Conservation (phyloP, 495 filamentous ascomycete species). For the Choiromyces venosus region DNA sequence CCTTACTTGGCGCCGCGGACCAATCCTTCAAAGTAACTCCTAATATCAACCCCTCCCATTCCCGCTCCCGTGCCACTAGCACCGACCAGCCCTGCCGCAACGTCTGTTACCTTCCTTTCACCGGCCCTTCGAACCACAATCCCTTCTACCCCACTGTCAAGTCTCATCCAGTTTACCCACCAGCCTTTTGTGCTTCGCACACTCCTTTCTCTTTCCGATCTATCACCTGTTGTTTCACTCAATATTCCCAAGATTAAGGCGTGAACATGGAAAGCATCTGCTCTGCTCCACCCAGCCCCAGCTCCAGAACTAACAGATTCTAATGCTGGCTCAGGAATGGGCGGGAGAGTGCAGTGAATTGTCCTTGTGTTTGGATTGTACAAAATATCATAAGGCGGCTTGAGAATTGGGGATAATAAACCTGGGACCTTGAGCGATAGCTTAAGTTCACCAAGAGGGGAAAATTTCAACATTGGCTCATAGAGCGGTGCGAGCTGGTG, state of each 20-base stretch:
- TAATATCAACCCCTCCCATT: conserved; percentile 38
- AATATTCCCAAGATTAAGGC: conserved; percentile 75
- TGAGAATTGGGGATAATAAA: not conserved
- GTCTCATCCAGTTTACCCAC: conserved; percentile 90
- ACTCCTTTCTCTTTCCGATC: conserved; percentile 70
- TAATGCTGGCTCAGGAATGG: conserved; percentile 60
- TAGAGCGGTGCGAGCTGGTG: conserved; percentile 69
- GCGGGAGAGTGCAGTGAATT: conserved; percentile 78
- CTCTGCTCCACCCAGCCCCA: conserved; percentile 58
- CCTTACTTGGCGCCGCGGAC: conserved; percentile 28
- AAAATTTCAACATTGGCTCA: conserved; percentile 44
- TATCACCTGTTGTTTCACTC: conserved; percentile 54
- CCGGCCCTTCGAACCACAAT: conserved; percentile 35
- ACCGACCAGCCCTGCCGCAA: conserved; percentile 13
- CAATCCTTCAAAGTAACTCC: conserved; percentile 53
- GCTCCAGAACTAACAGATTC: conserved; percentile 41
- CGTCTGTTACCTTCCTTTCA: conserved; percentile 29
- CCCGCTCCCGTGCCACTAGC: conserved; percentile 12
- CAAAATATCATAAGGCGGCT: conserved; percentile 66
- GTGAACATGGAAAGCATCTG: conserved; percentile 88
- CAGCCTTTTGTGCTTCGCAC: conserved; percentile 87
- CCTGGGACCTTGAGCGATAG: conserved; percentile 3
- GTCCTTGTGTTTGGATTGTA: conserved; percentile 74
- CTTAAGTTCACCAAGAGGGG: conserved; percentile 30
- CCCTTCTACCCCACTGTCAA: conserved; percentile 32